phyloP scores from a whole-genome alignment of 805 yeast species.

The Cyberlindnera meyerae region DNA sequence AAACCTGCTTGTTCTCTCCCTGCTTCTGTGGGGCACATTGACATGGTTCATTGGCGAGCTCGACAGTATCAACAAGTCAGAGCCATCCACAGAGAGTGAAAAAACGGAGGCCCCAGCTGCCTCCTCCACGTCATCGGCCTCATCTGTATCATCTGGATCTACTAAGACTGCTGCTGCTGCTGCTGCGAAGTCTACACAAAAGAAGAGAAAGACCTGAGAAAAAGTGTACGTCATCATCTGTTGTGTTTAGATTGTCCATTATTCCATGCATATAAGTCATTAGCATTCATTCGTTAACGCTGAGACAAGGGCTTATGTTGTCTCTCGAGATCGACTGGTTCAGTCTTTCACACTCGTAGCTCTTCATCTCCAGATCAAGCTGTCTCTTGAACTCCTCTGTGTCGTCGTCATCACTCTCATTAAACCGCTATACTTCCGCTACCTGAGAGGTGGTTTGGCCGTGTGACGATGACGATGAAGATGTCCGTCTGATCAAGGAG shows the following conservation, averaged over 20 bases:
- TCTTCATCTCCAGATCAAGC: constrained; percentile 19
- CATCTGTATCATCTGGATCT: background rate
- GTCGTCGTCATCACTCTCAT: constrained; percentile 17
- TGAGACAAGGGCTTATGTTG: constrained; percentile 2
- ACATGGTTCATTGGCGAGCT: constrained; percentile 86
- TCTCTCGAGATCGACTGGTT: background rate
- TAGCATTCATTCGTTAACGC: no score
- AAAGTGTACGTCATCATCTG: no score
- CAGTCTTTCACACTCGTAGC: constrained; percentile 19
- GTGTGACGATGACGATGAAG: no score
- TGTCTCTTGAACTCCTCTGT: constrained; percentile 21
- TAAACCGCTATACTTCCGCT: background rate
- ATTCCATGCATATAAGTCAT: no score
- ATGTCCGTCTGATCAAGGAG: background rate
- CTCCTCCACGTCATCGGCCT: background rate
- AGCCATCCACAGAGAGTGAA: constrained; percentile 24
- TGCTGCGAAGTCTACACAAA: constrained; percentile 3
- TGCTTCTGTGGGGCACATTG: constrained; percentile 69
- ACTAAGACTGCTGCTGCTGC: no score
- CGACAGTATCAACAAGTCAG: constrained; percentile 26
- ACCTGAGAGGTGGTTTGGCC: background rate
- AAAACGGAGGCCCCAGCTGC: background rate
- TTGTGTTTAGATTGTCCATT: background rate
- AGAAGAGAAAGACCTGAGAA: constrained; percentile 13
- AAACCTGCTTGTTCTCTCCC: constrained; percentile 49